A percentile compares a stretch with the other conserved stretches of the same genome.
These are phyloP conservation scores for Coix lacrymajobi DNA, from an alignment of 176 grass and related monocot genomes.

Conservation along the genomic window DNA sequence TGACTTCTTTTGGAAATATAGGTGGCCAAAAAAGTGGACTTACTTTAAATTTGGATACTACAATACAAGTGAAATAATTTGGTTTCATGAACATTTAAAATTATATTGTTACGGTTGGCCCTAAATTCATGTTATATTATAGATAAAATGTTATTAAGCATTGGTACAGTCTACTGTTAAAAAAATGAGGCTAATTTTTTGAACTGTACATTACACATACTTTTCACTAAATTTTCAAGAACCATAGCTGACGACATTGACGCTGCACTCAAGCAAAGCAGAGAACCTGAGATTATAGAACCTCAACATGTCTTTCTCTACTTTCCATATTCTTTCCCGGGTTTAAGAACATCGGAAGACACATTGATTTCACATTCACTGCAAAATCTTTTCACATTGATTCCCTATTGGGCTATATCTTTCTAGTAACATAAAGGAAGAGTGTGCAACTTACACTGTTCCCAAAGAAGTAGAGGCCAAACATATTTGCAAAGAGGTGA, in stretches of 20 bases:
- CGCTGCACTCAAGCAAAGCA: neutral
- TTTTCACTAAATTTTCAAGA: constrained; percentile 1
- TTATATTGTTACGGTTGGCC: neutral
- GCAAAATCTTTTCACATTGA: neutral
- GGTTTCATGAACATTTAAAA: neutral
- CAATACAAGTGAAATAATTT: neutral
- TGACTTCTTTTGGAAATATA: neutral
- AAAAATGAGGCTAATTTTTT: neutral
- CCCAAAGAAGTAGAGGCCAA: constrained; percentile 86
- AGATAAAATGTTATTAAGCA: neutral
- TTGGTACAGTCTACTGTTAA: neutral
- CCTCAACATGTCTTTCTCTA: neutral
- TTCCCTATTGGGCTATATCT: neutral
- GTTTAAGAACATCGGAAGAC: neutral
- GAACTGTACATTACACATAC: neutral
- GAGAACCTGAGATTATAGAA: neutral
- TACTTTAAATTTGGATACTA: constrained; percentile 11
- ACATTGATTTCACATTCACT: neutral
- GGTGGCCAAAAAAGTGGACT: neutral
- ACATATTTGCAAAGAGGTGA: constrained; percentile 76
- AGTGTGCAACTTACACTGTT: constrained; percentile 47
- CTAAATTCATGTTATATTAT: neutral
- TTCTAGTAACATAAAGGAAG: neutral
- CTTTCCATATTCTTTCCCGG: neutral
- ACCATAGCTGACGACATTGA: neutral